Base-by-base conservation (phyloP, 2,329 filamentous ascomycete genomes). In the Trichoderma sp. region DNA sequence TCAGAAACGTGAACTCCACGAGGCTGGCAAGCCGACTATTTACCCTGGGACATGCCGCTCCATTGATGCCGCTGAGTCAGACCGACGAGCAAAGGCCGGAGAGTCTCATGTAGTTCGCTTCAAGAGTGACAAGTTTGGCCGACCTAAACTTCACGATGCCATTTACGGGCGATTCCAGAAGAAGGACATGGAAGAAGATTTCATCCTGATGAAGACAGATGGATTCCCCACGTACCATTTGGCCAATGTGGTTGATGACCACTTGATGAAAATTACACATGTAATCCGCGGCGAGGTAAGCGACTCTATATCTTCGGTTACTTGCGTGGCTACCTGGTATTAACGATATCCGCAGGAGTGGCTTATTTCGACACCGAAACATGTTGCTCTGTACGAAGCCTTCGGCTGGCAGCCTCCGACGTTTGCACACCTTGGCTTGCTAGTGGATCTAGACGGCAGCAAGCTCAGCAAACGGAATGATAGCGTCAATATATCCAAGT, bases 181-280 rank as follows among this genome's bases (percentile, higher is more conserved):
- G 79, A 82, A 83, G 77, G 79, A 86, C 74, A 75, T 82, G 66
- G 82, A 90, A 80, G 93, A 96, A 75, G 95, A 98, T 78, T 95
- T 94, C 24, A 93, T 99, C 73, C 85, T 99, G 53, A 84, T 98
- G 73, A 99, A 99, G 81, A 91, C 91, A 0, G 96, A 99, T 79
- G 95, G 94, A 0, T 92, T 92, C 74, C 96, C 96, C 0, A 99
- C 97, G 0, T 99, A 99, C 78, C 96, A 99, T 81, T 91, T 99
- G 73, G 96, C 96, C 5, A 99, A 98, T 78, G 95, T 99, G 9
- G 91, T 99, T 5, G 96, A 99, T 78, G 96, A 99, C 78, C 93
- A 98, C 80, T 85, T 92, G 73, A 99, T 99, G 96, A 84, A 93
- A 73, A 97, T 99, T 75, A 98, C 95, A 0, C 95, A 98, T 81